Evolutionary conservation across 2,329 filamentous ascomycete genomes (phyloP).

Genomic region (Trichothecium roseum): DNA sequence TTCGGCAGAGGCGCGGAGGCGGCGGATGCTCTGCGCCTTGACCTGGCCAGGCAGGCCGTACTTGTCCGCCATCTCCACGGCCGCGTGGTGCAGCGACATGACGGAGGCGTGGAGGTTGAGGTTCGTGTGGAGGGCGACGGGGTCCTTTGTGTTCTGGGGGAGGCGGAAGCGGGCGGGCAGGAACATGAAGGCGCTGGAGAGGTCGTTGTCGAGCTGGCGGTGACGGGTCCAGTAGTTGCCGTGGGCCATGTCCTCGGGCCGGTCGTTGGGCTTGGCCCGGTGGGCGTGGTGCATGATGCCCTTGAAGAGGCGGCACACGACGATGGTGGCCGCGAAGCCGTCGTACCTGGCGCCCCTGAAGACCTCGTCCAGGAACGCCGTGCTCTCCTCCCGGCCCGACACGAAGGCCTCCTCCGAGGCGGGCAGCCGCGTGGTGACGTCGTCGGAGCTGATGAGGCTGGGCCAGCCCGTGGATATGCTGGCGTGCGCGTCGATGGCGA

Average conservation of each 20-base stretch:
- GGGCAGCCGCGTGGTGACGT: slow-evolving; percentile 73
- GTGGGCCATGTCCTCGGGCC: slow-evolving; percentile 60
- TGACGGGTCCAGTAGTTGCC: slow-evolving; percentile 84
- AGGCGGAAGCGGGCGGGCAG: slow-evolving; percentile 66
- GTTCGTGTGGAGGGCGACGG: slow-evolving; percentile 71
- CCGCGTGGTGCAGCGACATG: slow-evolving; percentile 83
- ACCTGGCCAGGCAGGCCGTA: slow-evolving; percentile 55
- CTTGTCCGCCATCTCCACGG: slow-evolving; percentile 72
- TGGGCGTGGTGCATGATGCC: slow-evolving; percentile 74
- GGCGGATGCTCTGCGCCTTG: slow-evolving; percentile 58
- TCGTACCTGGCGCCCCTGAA: slow-evolving; percentile 55
- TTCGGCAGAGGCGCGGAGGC: slow-evolving; percentile 69
- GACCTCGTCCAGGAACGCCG: slow-evolving; percentile 52
- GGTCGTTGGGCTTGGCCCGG: slow-evolving; percentile 56
- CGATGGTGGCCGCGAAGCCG: slow-evolving; percentile 59
- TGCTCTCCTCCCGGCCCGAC: slow-evolving; percentile 50
- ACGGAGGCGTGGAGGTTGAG: slow-evolving; percentile 81
- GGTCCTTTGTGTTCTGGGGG: slow-evolving; percentile 56
- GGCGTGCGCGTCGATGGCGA: slow-evolving; percentile 73
- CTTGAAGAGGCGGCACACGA: slow-evolving; percentile 73
- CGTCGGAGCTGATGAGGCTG: slow-evolving; percentile 63
- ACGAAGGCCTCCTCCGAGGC: slow-evolving; percentile 67
- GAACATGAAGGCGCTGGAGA: slow-evolving; percentile 69
- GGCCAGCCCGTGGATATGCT: slow-evolving; percentile 90
- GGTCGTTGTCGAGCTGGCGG: slow-evolving; percentile 67